phyloP scores from a whole-genome alignment of 23 red algal species.

The Cyanidiococcus yangmingshanensis region DNA sequence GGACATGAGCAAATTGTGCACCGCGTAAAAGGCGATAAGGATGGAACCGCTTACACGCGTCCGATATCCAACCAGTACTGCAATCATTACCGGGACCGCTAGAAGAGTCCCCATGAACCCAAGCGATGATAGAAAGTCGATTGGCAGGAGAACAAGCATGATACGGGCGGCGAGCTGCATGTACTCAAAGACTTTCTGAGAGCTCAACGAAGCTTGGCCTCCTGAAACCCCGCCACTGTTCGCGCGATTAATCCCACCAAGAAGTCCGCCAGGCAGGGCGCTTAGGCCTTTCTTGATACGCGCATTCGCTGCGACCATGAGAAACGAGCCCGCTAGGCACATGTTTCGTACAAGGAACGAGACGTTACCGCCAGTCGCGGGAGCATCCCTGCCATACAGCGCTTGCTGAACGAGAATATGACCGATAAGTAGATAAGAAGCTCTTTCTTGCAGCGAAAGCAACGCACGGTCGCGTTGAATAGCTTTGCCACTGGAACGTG shows the following conservation, averaged over 20 bases:
- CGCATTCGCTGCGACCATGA: slow-evolving; percentile 58
- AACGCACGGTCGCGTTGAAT: not conserved
- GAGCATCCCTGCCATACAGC: slow-evolving; percentile 81
- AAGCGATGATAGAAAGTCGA: slow-evolving; percentile 76
- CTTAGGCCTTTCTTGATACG: slow-evolving; percentile 60
- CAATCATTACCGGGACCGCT: slow-evolving; percentile 70
- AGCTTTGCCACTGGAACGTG: slow-evolving; percentile 30
- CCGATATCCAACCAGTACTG: slow-evolving; percentile 72
- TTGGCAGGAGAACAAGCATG: slow-evolving; percentile 79
- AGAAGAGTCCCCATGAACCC: slow-evolving; percentile 57
- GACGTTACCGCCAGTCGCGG: slow-evolving; percentile 62
- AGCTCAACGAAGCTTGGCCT: not conserved
- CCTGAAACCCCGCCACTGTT: not conserved
- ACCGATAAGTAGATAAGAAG: slow-evolving; percentile 57
- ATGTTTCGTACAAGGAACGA: slow-evolving; percentile 89
- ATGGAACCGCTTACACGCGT: slow-evolving; percentile 60
- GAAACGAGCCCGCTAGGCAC: slow-evolving; percentile 65
- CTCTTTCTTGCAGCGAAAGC: slow-evolving; percentile 38
- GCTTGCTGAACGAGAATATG: slow-evolving; percentile 85
- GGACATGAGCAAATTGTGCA: slow-evolving; percentile 83
- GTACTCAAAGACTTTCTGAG: slow-evolving; percentile 55
- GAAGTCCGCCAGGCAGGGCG: slow-evolving; percentile 52
- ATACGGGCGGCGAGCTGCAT: slow-evolving; percentile 73
- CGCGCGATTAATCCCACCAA: slow-evolving; percentile 16
- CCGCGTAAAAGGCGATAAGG: slow-evolving; percentile 67